These are phyloP conservation scores for Hura crepitans DNA, from an alignment of 441 rosid genomes.

Conservation along the genomic window DNA sequence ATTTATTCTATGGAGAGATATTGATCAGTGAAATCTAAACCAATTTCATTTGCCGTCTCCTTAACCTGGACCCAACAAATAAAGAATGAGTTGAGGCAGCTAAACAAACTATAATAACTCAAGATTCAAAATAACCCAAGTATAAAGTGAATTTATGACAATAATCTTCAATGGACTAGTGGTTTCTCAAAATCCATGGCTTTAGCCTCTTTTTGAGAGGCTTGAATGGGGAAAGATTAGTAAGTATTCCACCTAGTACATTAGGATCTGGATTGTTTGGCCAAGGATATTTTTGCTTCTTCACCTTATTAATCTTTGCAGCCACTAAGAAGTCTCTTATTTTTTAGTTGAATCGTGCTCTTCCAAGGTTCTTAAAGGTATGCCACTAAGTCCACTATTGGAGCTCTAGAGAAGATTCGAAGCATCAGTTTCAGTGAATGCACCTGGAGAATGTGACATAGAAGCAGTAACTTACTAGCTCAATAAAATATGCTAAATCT, in stretches of 20 bases:
- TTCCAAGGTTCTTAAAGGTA: slow-evolving; percentile 56
- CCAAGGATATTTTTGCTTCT: slow-evolving; percentile 89
- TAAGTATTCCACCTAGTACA: slow-evolving; percentile 77
- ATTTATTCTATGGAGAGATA: slow-evolving; percentile 60
- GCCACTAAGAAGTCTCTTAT: slow-evolving; percentile 36
- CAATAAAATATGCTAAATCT: slow-evolving; percentile 26
- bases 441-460: slow-evolving; percentile 44
- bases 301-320: slow-evolving; percentile 67
- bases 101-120: neutral
- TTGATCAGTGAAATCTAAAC: slow-evolving; percentile 84
- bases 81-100: neutral
- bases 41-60: slow-evolving; percentile 88
- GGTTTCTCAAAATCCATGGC: slow-evolving; percentile 90
- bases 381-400: slow-evolving; percentile 42
- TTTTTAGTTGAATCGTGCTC: slow-evolving; percentile 32
- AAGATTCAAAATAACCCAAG: slow-evolving; percentile 8
- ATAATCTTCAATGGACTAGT: slow-evolving; percentile 67
- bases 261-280: slow-evolving; percentile 82
- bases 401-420: slow-evolving; percentile 85
- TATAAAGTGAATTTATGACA: slow-evolving; percentile 41
- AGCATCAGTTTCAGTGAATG: slow-evolving; percentile 48
- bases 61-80: slow-evolving; percentile 55
- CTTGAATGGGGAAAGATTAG: slow-evolving; percentile 75
- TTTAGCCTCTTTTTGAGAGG: slow-evolving; percentile 68
- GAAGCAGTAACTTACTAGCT: slow-evolving; percentile 51